Evolutionary conservation across 768 basidiomycete species (phyloP).

Genomic region (Ramaria sp.): DNA sequence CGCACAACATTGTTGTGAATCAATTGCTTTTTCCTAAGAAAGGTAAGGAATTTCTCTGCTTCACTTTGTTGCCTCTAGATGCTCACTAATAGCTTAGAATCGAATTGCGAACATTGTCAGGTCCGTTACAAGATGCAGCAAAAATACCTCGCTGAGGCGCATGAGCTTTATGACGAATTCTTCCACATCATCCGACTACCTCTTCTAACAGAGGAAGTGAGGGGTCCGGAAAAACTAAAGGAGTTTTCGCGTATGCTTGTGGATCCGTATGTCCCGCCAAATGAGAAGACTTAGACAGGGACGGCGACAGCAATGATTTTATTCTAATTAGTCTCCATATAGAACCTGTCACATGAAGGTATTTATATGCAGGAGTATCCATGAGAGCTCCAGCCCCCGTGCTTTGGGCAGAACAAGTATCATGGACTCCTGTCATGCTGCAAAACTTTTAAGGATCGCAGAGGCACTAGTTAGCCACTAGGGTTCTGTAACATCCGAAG

Average conservation of each 20-base stretch:
- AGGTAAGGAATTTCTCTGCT: constrained; percentile 35
- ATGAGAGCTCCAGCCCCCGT: too few relatives aligned
- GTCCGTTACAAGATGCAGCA: constrained; percentile 97
- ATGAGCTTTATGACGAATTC: constrained; percentile 95
- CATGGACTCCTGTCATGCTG: too few relatives aligned
- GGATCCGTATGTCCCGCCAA: constrained; percentile 54
- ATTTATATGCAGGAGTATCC: too few relatives aligned
- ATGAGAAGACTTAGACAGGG: constrained; percentile 7
- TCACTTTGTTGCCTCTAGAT: neutral
- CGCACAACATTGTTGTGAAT: constrained; percentile 98
- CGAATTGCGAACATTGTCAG: constrained; percentile 90
- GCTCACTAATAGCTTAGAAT: constrained; percentile 36
- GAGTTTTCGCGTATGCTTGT: constrained; percentile 91
- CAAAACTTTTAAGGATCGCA: too few relatives aligned
- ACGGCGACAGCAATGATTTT: neutral
- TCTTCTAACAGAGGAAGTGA: constrained; percentile 90
- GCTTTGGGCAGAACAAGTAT: too few relatives aligned
- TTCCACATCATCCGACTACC: constrained; percentile 96
- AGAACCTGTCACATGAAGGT: too few relatives aligned
- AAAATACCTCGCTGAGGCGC: constrained; percentile 92
- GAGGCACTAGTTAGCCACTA: too few relatives aligned
- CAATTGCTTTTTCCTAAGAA: constrained; percentile 91
- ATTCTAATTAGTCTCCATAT: neutral
- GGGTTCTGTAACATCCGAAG: too few relatives aligned
- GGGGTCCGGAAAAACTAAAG: constrained; percentile 87